Evolutionary conservation across 2,329 filamentous ascomycete genomes (phyloP).

Genomic region (Alternaria ventricosa): DNA sequence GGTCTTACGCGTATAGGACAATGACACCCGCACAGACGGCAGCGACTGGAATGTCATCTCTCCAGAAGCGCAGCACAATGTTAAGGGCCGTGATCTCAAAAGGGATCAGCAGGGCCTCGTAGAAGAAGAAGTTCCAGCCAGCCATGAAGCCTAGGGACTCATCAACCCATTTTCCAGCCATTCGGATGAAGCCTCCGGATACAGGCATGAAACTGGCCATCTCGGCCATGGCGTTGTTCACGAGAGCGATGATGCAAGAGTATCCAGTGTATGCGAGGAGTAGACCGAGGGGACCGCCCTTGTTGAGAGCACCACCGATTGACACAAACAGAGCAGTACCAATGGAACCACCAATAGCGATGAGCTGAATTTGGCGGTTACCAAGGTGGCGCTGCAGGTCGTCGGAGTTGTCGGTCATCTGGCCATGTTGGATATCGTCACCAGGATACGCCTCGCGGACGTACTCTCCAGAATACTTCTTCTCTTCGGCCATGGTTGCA

Average conservation of each 20-base stretch:
- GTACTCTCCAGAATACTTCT: constrained; percentile 42
- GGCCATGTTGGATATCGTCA: constrained; percentile 38
- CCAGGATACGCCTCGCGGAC: constrained; percentile 31
- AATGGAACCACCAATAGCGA: constrained; percentile 51
- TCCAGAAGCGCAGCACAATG: constrained; percentile 51
- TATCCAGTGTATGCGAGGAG: constrained; percentile 67
- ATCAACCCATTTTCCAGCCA: constrained; percentile 70
- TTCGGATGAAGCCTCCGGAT: constrained; percentile 67
- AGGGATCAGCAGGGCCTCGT: constrained; percentile 59
- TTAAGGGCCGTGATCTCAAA: constrained; percentile 59
- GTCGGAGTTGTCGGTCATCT: constrained; percentile 43
- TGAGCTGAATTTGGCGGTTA: constrained; percentile 51
- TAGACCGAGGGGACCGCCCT: constrained; percentile 60
- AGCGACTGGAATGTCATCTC: constrained; percentile 53
- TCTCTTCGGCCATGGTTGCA: constrained; percentile 41
- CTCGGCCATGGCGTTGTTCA: constrained; percentile 71
- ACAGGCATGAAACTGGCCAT: constrained; percentile 70
- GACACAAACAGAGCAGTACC: constrained; percentile 63
- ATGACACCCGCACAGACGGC: constrained; percentile 52
- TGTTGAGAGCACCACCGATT: constrained; percentile 63
- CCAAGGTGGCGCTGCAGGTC: constrained; percentile 49
- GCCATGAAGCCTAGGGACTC: constrained; percentile 67
- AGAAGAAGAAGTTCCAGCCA: constrained; percentile 61
- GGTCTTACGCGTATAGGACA: constrained; percentile 50
- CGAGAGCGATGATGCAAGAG: constrained; percentile 61